These are phyloP conservation scores for Eremothecium coryli DNA, from an alignment of 1,139 yeast species.

Conservation along the genomic window DNA sequence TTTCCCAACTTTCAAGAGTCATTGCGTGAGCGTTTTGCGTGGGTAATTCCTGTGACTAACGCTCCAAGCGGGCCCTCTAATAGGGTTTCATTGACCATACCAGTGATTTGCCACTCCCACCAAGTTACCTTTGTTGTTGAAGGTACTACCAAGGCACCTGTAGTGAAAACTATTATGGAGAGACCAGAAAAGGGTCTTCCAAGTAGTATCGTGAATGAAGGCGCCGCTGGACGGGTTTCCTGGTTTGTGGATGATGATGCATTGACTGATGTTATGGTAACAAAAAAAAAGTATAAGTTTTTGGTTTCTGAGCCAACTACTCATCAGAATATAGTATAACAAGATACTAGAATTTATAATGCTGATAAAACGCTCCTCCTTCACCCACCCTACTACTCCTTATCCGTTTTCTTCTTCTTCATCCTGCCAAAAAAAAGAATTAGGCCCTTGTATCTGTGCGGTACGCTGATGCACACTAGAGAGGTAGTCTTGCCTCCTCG, in stretches of 20 bases:
- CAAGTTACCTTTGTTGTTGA: constrained; percentile 91
- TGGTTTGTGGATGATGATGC: constrained; percentile 99
- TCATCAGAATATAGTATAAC: background rate
- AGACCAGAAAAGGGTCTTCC: constrained; percentile 96
- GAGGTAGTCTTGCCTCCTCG: no score
- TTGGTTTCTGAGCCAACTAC: constrained; percentile 7
- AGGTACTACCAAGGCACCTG: constrained; percentile 92
- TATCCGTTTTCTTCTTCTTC: no score
- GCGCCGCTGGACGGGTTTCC: constrained; percentile 90
- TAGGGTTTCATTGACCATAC: constrained; percentile 86
- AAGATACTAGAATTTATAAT: constrained; percentile 1
- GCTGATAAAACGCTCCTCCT: constrained; percentile 5
- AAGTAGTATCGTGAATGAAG: constrained; percentile 86
- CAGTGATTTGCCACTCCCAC: constrained; percentile 90
- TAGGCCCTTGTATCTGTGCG: no score
- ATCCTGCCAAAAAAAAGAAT: no score
- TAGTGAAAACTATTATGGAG: constrained; percentile 87
- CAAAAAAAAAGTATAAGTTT: constrained; percentile 30
- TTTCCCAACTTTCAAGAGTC: constrained; percentile 83
- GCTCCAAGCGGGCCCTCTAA: constrained; percentile 87
- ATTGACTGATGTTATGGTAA: constrained; percentile 47
- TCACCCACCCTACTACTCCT: no score
- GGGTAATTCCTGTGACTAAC: constrained; percentile 90
- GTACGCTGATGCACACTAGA: no score
- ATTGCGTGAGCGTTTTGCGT: constrained; percentile 81